These are phyloP conservation scores for Claviceps quebecensis DNA, from an alignment of 2,329 filamentous ascomycete genomes.

Conservation along the genomic window DNA sequence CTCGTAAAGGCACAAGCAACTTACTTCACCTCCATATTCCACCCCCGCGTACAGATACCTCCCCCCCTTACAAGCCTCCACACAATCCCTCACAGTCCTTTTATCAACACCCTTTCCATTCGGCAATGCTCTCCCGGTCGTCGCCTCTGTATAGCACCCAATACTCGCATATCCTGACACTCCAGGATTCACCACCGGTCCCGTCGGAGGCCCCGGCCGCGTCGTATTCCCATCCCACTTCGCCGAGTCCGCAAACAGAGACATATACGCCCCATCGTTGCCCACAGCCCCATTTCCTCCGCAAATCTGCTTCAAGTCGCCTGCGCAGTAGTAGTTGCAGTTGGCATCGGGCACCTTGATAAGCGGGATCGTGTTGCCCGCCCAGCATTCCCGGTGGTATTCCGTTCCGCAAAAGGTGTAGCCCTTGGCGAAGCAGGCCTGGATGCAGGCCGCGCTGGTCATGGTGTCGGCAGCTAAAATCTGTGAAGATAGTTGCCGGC, in stretches of 20 bases:
- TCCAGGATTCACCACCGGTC: slow-evolving; percentile 23
- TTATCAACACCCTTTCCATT: slow-evolving; percentile 11
- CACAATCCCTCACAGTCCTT: slow-evolving; percentile 20
- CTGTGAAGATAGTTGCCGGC: slow-evolving; percentile 32
- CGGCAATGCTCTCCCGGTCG: slow-evolving; percentile 18
- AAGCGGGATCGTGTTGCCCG: slow-evolving; percentile 31
- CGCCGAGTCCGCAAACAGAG: slow-evolving; percentile 28
- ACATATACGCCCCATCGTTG: slow-evolving; percentile 28
- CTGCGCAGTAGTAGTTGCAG: slow-evolving; percentile 38
- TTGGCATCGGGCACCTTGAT: slow-evolving; percentile 28
- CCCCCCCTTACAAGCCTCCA: slow-evolving; percentile 17
- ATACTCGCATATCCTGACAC: slow-evolving; percentile 21
- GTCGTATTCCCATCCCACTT: slow-evolving; percentile 16
- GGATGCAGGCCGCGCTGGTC: slow-evolving; percentile 32
- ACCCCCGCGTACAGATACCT: slow-evolving; percentile 20
- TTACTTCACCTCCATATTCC: slow-evolving; percentile 25
- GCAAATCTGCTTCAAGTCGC: slow-evolving; percentile 35
- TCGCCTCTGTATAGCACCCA: slow-evolving; percentile 25
- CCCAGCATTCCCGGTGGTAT: slow-evolving; percentile 41
- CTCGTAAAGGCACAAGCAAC: slow-evolving; percentile 2
- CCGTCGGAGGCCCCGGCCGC: slow-evolving; percentile 8
- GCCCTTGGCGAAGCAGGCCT: slow-evolving; percentile 22
- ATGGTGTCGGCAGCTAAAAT: slow-evolving; percentile 26
- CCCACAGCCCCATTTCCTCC: slow-evolving; percentile 32
- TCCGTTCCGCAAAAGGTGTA: slow-evolving; percentile 33